Evolutionary conservation across 2,329 filamentous ascomycete genomes (phyloP), one percentile per base, ranked within the genome.

Genomic region (Xylariales sp.): DNA sequence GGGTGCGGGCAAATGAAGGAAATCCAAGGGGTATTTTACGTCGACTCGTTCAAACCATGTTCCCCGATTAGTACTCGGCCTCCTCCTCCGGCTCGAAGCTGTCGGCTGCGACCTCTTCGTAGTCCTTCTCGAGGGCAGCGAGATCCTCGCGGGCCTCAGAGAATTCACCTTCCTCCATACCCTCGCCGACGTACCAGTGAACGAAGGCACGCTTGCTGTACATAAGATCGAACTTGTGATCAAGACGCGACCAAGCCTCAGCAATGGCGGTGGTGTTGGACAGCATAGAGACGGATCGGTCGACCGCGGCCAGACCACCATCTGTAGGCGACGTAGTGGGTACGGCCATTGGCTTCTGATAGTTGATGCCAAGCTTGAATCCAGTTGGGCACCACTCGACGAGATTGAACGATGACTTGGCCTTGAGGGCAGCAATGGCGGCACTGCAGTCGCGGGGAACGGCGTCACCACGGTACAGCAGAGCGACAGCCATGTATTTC

Each of bases 81-180:
- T 84, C 81, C 58, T 82, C 82, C 34, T 80, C 79, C 12, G 77
- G 71, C 53, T 82, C 71, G 50, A 71, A 68, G 51, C 83, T 86
- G 65, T 90, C 86, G 61, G 73, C 78, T 46, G 85, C 86, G 53
- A 90, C 86, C 74, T 90, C 86, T 66, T 89, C 86, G 62, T 91
- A 91, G 57, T 91, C 86, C 72, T 84, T 87, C 74, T 91, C 87
- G 24, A 93, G 73, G 35, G 87, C 87, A 48, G 87, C 87, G 46
- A 93, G 73, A 63, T 93, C 87, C 71, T 93, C 87, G 54, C 87
- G 83, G 47, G 87, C 87, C 68, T 93, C 87, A 49, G 82, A 86
- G 71, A 93, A 93, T 66, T 93, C 87, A 56, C 87, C 87, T 65
- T 93, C 87, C 71, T 93, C 87, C 87, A 93, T 93, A 69, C 87